phyloP scores from a whole-genome alignment of 1,139 yeast genomes.

The Hemisphaericaspora lyxosophila region DNA sequence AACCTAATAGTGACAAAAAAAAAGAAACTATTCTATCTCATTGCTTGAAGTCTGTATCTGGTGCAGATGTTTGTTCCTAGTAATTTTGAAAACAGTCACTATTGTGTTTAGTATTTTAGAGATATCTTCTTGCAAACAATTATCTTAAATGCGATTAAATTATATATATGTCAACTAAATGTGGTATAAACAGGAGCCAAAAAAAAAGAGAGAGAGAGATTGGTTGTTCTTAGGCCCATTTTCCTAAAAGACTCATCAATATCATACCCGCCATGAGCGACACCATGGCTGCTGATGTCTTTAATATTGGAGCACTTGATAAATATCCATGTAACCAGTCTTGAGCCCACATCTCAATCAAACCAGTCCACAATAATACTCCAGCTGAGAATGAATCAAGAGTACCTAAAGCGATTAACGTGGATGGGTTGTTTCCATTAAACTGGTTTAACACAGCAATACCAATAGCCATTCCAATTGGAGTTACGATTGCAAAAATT shows the following conservation, averaged over 20 bases:
- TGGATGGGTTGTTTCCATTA: conserved; percentile 30
- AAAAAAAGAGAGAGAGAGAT: too few relatives aligned
- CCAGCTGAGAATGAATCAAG: conserved; percentile 38
- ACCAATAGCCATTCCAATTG: conserved; percentile 40
- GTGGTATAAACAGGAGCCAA: too few relatives aligned
- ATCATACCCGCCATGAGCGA: conserved; percentile 31
- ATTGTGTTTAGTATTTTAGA: too few relatives aligned
- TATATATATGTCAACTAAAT: too few relatives aligned
- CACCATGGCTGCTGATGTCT: conserved; percentile 20
- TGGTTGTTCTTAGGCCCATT: conserved; percentile 34
- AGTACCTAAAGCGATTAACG: conserved; percentile 33
- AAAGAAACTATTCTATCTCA: too few relatives aligned
- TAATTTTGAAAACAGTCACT: too few relatives aligned
- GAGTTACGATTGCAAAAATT: conserved; percentile 34
- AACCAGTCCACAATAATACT: conserved; percentile 33
- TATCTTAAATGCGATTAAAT: too few relatives aligned
- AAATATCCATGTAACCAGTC: conserved; percentile 35
- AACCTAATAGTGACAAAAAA: too few relatives aligned
- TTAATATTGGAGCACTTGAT: conserved; percentile 20
- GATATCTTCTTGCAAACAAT: too few relatives aligned
- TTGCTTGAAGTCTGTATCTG: too few relatives aligned
- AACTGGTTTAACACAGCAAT: conserved; percentile 29
- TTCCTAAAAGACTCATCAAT: conserved; percentile 41
- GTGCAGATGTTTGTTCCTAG: too few relatives aligned
- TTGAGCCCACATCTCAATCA: conserved; percentile 34